phyloP scores from a whole-genome alignment of 148 eudicot species.

The Cornus kousa region DNA sequence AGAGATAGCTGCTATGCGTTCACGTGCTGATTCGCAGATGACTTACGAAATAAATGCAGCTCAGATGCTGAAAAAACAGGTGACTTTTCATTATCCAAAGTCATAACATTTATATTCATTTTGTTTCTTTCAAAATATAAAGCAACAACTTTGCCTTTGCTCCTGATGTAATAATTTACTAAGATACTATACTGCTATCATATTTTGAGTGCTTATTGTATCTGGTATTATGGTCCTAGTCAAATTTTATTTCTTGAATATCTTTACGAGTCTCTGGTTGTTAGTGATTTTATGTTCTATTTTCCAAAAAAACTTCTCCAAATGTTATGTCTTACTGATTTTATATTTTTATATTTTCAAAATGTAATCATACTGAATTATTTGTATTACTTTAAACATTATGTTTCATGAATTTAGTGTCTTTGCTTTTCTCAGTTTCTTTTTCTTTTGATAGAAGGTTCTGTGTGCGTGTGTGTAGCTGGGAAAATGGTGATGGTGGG shows the following conservation, averaged over 20 bases:
- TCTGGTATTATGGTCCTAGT: background rate
- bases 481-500: too few species aligned
- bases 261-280: background rate
- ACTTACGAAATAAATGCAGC: slow-evolving; percentile 73
- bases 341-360: too few species aligned
- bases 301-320: background rate
- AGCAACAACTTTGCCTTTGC: background rate
- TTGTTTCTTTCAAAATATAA: background rate
- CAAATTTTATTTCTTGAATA: background rate
- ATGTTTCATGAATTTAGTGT: too few species aligned
- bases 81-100: slow-evolving; percentile 14
- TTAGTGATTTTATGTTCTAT: too few species aligned
- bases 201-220: background rate
- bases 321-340: too few species aligned
- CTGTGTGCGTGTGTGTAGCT: too few species aligned
- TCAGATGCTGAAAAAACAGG: slow-evolving; percentile 89
- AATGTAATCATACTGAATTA: too few species aligned
- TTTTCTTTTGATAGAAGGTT: too few species aligned
- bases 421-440: too few species aligned
- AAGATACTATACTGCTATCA: too few species aligned
- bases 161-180: background rate
- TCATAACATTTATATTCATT: background rate
- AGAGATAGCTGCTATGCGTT: slow-evolving; percentile 79
- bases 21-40: slow-evolving; percentile 73
- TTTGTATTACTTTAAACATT: too few species aligned